Evolutionary conservation across 441 rosid genomes (phyloP).

Genomic region (Populus hybrid): DNA sequence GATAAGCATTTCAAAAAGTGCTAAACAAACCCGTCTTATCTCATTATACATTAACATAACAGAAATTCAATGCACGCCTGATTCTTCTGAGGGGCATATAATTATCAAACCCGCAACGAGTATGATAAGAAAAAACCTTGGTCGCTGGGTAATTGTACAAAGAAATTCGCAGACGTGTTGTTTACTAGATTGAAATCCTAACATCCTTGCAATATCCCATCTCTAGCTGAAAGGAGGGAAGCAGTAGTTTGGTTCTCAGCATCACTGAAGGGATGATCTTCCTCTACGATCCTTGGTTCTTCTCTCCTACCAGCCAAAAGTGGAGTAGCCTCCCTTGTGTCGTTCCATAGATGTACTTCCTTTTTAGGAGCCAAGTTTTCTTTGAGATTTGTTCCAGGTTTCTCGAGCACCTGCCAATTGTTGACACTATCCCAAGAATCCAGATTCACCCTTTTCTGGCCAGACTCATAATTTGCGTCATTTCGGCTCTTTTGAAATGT

Average conservation of each 20-base stretch:
- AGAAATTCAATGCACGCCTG: background rate
- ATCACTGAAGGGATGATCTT: constrained; percentile 50
- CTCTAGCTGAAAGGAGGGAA: constrained; percentile 38
- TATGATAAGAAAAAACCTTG: background rate
- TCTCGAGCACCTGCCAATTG: constrained; percentile 19
- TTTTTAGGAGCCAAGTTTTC: constrained; percentile 39
- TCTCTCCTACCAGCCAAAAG: constrained; percentile 33
- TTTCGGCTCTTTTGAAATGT: constrained; percentile 12
- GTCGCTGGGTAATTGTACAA: background rate
- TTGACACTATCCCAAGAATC: constrained; percentile 1
- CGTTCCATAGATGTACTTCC: constrained; percentile 33
- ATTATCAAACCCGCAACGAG: background rate
- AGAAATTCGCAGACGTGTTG: background rate
- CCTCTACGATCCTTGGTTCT: constrained; percentile 25
- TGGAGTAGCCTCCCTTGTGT: constrained; percentile 34
- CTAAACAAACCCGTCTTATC: constrained; percentile 1
- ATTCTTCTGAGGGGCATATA: background rate
- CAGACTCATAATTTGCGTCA: background rate
- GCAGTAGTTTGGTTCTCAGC: constrained; percentile 25
- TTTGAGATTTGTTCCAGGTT: constrained; percentile 32
- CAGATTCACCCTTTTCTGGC: constrained; percentile 12
- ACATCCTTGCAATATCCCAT: constrained; percentile 33
- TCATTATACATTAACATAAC: background rate
- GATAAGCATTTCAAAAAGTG: background rate
- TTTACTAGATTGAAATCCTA: constrained; percentile 1